Evolutionary conservation across 2,329 filamentous ascomycete species (phyloP), one percentile per base, ranked within the genome.

Genomic region (Fusarium albosuccineum): DNA sequence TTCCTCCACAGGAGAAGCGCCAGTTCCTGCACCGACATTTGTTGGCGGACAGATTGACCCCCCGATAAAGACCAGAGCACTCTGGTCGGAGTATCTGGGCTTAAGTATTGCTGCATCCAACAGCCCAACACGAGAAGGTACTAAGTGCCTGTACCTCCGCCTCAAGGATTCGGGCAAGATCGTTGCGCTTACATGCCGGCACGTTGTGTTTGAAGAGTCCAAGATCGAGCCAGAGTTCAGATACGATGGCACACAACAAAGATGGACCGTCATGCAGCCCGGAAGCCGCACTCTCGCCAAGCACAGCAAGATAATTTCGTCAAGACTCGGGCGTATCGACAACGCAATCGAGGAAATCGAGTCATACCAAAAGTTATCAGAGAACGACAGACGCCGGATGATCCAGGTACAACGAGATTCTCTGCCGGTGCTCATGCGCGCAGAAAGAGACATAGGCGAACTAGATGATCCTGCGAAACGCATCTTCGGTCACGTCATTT

Each of bases 141-240:
- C 40, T 13, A 17, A 42, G 17, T 42, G 40, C 40, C 40, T 61
- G 13, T 60, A 61, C 40, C 41, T 65, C n/a, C 57, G 53, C 5
- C 16, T 14, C 6, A 37, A 46, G n/a, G 41, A 52, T 10, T 22
- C 22, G 6, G 40, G 29, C 2, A 48, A 36, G 5, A 16, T 62
- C 1, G 8, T 61, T 1, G 49, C 49, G 5, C 13, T 65, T 17
- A 65, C 57, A 3, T 61, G 57, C 33, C 42, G 62, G 11, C 62
- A 65, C 55, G 50, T 65, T 33, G 26, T 48, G 9, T 52, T 65
- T 34, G 8, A 11, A 7, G 7, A 14, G 4, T 27, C 26, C 11
- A 14, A 11, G 1, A 16, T 14, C 6, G 37, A 48, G 8, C 4
- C 17, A 6, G 37, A 60, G 16, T 60, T 56, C 49, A 8, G 9